Percentiles rank a stretch among this genome's conserved stretches.
Evolutionary conservation across 75 land plant species (phyloP).

Genomic region (Cryptomeria japonica): DNA sequence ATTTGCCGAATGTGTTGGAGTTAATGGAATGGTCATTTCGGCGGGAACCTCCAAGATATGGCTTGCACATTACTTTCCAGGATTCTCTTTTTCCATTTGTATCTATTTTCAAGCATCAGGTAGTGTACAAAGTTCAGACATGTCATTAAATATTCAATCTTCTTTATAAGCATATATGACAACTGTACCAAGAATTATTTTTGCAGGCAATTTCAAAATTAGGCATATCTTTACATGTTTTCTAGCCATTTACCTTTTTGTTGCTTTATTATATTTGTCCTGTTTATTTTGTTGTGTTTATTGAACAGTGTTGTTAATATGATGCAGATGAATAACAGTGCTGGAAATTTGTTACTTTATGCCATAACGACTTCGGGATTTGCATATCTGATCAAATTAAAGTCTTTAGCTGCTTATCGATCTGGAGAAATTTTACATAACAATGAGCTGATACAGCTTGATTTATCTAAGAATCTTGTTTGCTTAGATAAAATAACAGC

Average conservation of each 20-base stretch:
- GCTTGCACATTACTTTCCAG: constrained; percentile 42
- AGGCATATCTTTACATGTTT: neutral
- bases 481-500: constrained; percentile 27
- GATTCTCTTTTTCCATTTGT: constrained; percentile 41
- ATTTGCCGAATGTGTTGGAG: constrained; percentile 29
- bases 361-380: constrained; percentile 45
- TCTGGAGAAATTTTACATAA: constrained; percentile 25
- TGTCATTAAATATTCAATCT: neutral
- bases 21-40: constrained; percentile 30
- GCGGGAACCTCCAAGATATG: constrained; percentile 29
- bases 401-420: constrained; percentile 18
- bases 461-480: constrained; percentile 19
- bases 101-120: constrained; percentile 42
- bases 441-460: constrained; percentile 24
- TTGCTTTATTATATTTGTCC: neutral
- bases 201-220: neutral
- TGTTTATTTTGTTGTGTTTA: neutral
- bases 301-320: neutral
- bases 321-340: constrained; percentile 24
- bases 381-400: constrained; percentile 37
- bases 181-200: neutral
- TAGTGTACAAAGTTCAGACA: neutral
- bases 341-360: constrained; percentile 22
- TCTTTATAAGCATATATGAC: neutral
- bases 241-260: neutral